Conservation (phyloP, 306 rosid genomes). For the Argentina anserina region DNA sequence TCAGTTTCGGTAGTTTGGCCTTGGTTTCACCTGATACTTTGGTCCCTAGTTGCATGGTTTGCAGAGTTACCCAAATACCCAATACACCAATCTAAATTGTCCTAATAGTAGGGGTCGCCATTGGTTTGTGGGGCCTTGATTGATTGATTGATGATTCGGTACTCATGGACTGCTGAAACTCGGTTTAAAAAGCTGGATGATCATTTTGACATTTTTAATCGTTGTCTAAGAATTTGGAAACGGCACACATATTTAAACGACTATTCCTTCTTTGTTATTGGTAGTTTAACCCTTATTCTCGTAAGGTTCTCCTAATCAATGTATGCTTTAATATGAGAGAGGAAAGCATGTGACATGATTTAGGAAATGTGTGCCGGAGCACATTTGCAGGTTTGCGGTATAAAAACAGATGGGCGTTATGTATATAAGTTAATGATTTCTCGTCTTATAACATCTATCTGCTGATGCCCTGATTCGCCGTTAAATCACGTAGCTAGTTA, state of each 20-base stretch:
- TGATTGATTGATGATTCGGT: constrained; percentile 3
- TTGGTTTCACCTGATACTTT: constrained; percentile 8
- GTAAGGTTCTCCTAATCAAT: constrained; percentile 9
- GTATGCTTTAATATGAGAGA: constrained; percentile 13
- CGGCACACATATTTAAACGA: constrained; percentile 13
- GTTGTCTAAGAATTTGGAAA: constrained; percentile 8
- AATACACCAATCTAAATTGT: neutral
- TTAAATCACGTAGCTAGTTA: constrained; percentile 45
- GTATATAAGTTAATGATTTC: constrained; percentile 37
- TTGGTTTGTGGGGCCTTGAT: constrained; percentile 7
- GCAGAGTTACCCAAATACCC: neutral
- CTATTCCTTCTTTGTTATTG: constrained; percentile 10
- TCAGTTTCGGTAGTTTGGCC: neutral
- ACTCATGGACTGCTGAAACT: constrained; percentile 11
- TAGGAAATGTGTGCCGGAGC: constrained; percentile 24
- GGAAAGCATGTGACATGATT: constrained; percentile 13
- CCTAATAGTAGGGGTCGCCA: constrained; percentile 8
- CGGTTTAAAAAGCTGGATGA: constrained; percentile 1
- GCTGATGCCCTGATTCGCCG: constrained; percentile 49
- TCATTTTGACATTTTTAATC: constrained; percentile 7
- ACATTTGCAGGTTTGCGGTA: constrained; percentile 22
- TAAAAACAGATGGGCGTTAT: constrained; percentile 34
- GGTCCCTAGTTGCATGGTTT: neutral
- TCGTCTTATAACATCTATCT: constrained; percentile 45
- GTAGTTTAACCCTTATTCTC: constrained; percentile 7